Percentiles rank a stretch among this genome's conserved stretches.
phyloP scores from a whole-genome alignment of 2,329 filamentous ascomycete genomes.

The Aspergillus sp. region DNA sequence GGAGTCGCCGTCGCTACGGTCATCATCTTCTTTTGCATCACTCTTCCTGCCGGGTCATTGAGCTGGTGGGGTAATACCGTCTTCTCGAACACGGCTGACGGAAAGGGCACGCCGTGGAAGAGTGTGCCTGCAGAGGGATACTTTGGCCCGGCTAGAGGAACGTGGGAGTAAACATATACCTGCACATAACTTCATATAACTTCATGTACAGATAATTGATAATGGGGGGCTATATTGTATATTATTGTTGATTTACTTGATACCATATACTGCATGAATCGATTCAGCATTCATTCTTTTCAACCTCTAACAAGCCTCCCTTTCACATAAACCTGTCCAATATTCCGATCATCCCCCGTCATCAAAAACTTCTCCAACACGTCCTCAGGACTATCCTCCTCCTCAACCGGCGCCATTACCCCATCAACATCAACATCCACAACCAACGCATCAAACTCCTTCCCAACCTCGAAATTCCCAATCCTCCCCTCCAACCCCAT shows the following conservation, averaged over 20 bases:
- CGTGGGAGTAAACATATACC: constrained; percentile 17
- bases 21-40: constrained; percentile 42
- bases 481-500: constrained; percentile 50
- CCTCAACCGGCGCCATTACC: constrained; percentile 51
- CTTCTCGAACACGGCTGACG: constrained; percentile 36
- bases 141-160: constrained; percentile 24
- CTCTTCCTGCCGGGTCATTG: constrained; percentile 34
- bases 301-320: constrained; percentile 36
- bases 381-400: constrained; percentile 41
- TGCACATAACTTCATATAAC: no score
- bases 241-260: neutral
- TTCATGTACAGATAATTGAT: neutral
- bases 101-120: constrained; percentile 32
- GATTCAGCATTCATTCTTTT: neutral
- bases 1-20: constrained; percentile 40
- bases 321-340: constrained; percentile 50
- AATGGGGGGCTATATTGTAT: neutral
- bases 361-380: constrained; percentile 62
- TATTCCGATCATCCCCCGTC: constrained; percentile 62
- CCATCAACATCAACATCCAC: constrained; percentile 35
- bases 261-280: neutral
- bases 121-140: constrained; percentile 19
- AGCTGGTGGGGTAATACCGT: constrained; percentile 42
- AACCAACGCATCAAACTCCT: constrained; percentile 58
- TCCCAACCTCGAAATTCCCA: constrained; percentile 55